Evolutionary conservation across 2,329 filamentous ascomycete species (phyloP), one percentile per base, ranked within the genome.

Genomic region (Piedraia hortae): DNA sequence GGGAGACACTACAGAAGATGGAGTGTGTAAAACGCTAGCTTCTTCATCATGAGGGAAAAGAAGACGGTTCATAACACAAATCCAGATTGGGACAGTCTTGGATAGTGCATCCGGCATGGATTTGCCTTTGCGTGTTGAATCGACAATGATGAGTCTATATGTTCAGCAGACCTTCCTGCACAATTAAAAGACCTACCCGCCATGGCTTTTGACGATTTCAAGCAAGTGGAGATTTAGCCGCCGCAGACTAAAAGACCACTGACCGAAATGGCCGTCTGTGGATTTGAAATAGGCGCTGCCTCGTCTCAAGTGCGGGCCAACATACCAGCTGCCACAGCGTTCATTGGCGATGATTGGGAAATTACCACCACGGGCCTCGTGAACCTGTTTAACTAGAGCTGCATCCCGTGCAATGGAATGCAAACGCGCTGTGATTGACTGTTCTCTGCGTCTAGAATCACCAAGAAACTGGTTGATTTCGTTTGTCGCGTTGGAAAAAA

Each of bases 321-420:
- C 71, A 43, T 93, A 93, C 85, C 85, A 97, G 45, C 74, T 82
- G 1, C 85, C 85, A 43, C 85, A 93, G 27, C 85, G 62, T 51
- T 93, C 80, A 40, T 97, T 97, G 14, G 82, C 78, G 8, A 93
- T 54, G 2, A 93, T 51, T 0, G 78, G 77, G 2, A 82, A 51
- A 3, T 36, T 31, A 17, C 15, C 16, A 5, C 14, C 21, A 32
- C 54, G 62, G 0, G 55, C 51, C 2, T 44, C 41, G 1, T 61
- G 56, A 0, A 77, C 66, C 5, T 50, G 41, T 12, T 50, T 43
- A 11, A 85, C 73, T 42, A 91, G 93, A 2, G 43, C 43, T 5
- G 77, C 68, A 44, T 93, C 85, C 13, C 57, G 48, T 27, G 56
- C 51, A 42, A 93, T 82, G 13, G 77, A 90, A 14, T 51, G 49